These are phyloP conservation scores for Xylariaceae sp. DNA, from an alignment of 2,329 filamentous ascomycete genomes.

Conservation along the genomic window DNA sequence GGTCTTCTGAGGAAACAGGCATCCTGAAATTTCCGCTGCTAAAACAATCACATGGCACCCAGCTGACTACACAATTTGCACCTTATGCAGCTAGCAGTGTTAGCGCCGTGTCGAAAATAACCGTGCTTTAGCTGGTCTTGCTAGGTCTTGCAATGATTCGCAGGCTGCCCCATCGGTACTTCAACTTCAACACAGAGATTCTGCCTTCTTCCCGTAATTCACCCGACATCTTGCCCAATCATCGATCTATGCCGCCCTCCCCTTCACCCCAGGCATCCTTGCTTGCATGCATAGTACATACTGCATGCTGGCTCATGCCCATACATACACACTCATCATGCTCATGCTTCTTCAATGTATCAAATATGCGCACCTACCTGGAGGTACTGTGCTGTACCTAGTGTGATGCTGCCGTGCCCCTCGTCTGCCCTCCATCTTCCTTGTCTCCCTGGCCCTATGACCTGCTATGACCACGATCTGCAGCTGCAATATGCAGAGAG, in stretches of 20 bases:
- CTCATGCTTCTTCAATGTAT: no score
- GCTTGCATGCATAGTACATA: no score
- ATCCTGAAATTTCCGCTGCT: no score
- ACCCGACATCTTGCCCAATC: conserved; percentile 20
- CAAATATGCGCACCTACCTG: no score
- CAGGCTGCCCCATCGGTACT: conserved; percentile 17
- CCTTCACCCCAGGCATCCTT: conserved; percentile 1
- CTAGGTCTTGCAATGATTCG: background rate
- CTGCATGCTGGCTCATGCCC: conserved; percentile 7
- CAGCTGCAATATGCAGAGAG: conserved; percentile 14
- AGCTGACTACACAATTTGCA: no score
- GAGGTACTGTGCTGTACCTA: no score
- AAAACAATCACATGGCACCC: conserved; percentile 3
- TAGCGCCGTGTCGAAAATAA: conserved; percentile 20
- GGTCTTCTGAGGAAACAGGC: no score
- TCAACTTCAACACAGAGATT: background rate
- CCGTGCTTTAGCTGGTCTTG: conserved; percentile 18
- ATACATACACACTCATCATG: conserved; percentile 1
- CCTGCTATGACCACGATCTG: conserved; percentile 21
- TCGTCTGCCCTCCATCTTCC: conserved; percentile 9
- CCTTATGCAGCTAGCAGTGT: background rate
- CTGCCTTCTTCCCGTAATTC: conserved; percentile 18
- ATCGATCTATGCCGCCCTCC: conserved; percentile 10
- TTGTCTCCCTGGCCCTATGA: no score
- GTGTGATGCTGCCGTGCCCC: conserved; percentile 3